These are phyloP conservation scores for Parietaria judaica DNA, from an alignment of 306 rosid genomes.

Conservation along the genomic window DNA sequence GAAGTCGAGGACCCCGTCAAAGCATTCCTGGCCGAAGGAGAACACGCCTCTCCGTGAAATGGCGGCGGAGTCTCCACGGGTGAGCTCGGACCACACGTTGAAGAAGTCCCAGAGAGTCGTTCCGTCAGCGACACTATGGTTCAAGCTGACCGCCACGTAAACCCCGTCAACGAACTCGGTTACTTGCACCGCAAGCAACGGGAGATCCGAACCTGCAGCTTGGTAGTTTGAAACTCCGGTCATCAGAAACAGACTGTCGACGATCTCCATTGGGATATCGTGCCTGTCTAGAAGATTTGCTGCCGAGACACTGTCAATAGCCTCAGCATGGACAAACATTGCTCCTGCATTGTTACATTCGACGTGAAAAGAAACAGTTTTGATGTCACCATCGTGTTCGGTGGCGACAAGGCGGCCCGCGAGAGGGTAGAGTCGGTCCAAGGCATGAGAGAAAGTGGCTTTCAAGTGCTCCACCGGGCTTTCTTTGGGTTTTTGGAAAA, in stretches of 20 bases:
- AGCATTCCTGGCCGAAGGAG: not conserved
- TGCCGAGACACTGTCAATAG: not conserved
- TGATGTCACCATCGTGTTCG: not conserved
- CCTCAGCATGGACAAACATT: not conserved
- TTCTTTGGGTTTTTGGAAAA: not conserved
- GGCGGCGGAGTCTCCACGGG: not conserved
- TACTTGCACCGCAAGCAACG: slow-evolving; percentile 29
- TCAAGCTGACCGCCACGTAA: slow-evolving; percentile 21
- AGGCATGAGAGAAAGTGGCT: not conserved
- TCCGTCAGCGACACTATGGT: slow-evolving; percentile 24
- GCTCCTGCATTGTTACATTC: slow-evolving; percentile 21
- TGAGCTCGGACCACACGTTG: slow-evolving; percentile 27
- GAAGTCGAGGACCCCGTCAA: not conserved
- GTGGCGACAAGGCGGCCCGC: slow-evolving; percentile 7
- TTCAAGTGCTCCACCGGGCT: not conserved
- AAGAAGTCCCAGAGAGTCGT: slow-evolving; percentile 31
- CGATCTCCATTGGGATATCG: slow-evolving; percentile 17
- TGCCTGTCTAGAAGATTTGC: slow-evolving; percentile 18
- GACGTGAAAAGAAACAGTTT: slow-evolving; percentile 9
- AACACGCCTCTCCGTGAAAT: not conserved
- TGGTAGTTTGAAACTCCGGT: slow-evolving; percentile 13
- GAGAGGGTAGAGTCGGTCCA: not conserved
- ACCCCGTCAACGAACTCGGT: slow-evolving; percentile 26
- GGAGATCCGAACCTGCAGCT: slow-evolving; percentile 14
- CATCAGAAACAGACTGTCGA: slow-evolving; percentile 22